Base-by-base conservation (phyloP, 768 basidiomycete genomes). In the Boletus vermiculosoides region DNA sequence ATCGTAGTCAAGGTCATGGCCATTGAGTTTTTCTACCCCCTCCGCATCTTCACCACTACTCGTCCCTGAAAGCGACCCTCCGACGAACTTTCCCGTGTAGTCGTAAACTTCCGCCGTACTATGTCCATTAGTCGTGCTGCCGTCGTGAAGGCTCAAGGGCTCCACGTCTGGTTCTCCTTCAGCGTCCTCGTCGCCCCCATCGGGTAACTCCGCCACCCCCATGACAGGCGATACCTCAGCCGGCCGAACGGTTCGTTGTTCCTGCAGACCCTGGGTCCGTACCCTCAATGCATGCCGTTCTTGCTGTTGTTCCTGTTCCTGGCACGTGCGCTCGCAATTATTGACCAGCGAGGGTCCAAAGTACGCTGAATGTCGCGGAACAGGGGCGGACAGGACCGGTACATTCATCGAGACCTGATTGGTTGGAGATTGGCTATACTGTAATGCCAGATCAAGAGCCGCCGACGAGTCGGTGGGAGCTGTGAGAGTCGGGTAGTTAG, bases 281-380 rank as follows among this genome's bases (percentile, higher is more conserved):
- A 72, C 68, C 54, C 71, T 58, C 51, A 72, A 28, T 20, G 63
- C 71, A 50, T 63, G 70, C 10, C 68, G 62, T 45, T 69, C 69
- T 30, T 68, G 70, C 28, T 71, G 68, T 11, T 63, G 72, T 74
- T 72, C 72, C 68, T 72, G 71, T 71, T 73, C 71, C 72, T 72
- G 71, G 53, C 72, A 72, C 66, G 71, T 74, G 69, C 71, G 71
- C 55, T 72, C 71, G 62, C 71, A 72, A 59, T 62, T 64, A 61
- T 57, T 61, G 62, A 72, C 60, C 11, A 72, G 54, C 37, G 71
- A 73, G 4, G 68, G 39, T 25, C 53, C 71, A 61, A 67, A 70
- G 58, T 72, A 72, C 0, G 67, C 53, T 39, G 70, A 70, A 62
- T 72, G 71, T 49, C 71, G 66, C 22, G 71, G 72, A 55, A 72